Evolutionary conservation across 2,329 filamentous ascomycete genomes (phyloP).

Genomic region (Coniochaeta ligniaria): DNA sequence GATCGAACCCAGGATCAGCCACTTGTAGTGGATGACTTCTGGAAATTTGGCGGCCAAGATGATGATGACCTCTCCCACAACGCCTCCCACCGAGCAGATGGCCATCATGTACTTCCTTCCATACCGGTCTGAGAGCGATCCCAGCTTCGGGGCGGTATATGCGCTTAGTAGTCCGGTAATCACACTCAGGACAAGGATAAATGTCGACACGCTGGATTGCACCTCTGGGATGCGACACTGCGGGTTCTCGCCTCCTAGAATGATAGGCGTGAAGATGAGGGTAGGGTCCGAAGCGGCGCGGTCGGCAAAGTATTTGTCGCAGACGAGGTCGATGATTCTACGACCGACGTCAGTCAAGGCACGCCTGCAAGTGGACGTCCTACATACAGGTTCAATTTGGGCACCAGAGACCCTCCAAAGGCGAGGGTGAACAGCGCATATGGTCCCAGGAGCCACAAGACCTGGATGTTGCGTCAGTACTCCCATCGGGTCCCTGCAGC

Average conservation of each 20-base stretch:
- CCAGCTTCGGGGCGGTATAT: slow-evolving; percentile 73
- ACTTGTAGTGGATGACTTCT: slow-evolving; percentile 65
- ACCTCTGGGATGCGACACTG: slow-evolving; percentile 78
- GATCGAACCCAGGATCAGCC: slow-evolving; percentile 68
- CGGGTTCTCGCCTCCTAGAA: slow-evolving; percentile 63
- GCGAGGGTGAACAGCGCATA: slow-evolving; percentile 78
- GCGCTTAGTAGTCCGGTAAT: slow-evolving; percentile 72
- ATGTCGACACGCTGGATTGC: slow-evolving; percentile 68
- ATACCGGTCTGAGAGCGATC: slow-evolving; percentile 78
- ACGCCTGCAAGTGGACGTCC: not conserved
- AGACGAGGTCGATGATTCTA: slow-evolving; percentile 73
- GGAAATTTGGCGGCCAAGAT: slow-evolving; percentile 73
- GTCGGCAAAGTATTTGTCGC: slow-evolving; percentile 73
- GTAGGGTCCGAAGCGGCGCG: slow-evolving; percentile 49
- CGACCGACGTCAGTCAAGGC: slow-evolving; percentile 1
- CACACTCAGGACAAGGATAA: slow-evolving; percentile 69
- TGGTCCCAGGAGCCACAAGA: slow-evolving; percentile 76
- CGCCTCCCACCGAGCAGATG: slow-evolving; percentile 65
- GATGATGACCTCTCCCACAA: slow-evolving; percentile 67
- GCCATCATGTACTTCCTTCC: slow-evolving; percentile 72
- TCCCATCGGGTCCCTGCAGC: not conserved
- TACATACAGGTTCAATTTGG: slow-evolving; percentile 70
- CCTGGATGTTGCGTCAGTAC: slow-evolving; percentile 36
- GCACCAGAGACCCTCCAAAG: slow-evolving; percentile 79
- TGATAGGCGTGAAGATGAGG: slow-evolving; percentile 54